Base-by-base conservation (phyloP, 2,329 filamentous ascomycete species). In the Beauveria australis region DNA sequence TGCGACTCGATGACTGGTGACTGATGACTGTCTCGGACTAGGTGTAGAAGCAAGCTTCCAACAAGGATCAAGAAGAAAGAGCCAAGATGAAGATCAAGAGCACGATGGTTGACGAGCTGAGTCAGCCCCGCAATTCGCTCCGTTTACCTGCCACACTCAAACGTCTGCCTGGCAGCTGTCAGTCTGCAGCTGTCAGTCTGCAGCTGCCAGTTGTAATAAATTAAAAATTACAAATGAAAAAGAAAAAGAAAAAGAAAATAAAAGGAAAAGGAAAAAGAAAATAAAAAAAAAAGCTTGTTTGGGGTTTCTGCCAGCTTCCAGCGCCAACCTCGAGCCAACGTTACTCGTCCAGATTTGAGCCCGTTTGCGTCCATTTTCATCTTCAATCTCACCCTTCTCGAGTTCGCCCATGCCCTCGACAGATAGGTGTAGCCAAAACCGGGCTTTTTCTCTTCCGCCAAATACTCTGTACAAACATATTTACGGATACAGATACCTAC, bases 21-120 rank as follows among this genome's bases (percentile, higher is more conserved):
- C 10, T 12, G 30, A 48, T 18, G 16, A 33, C 22, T 19, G n/a
- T 10, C n/a, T 44, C 18, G 8, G 19, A 24, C 26, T 16, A 55
- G 41, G 41, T 47, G 53, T 44, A 47, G 43, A 56, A 54, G 41
- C 53, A 56, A 54, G 41, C 43, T 37, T 47, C 40, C 40, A 55
- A 47, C 41, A 22, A 33, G 53, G n/a, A 55, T 18, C 28, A 47
- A 30, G 53, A 47, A 30, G 53, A 30, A 56, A 53, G 22, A 48
- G 54, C 19, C 19, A 49, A 49, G 54, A 49, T 2, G 28, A 49
- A 9, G 53, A 47, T 49, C 30, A 22, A 28, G 14, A 56, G 37
- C n/a, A 30, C 7, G 14, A 54, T 14, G 26, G 30, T 48, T 48
- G 30, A 28, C 46, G 41, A 49, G 54, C 54, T 57, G 54, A 57